Conservation (phyloP, 352 stramenopile genomes). For the Thalassiosira livingstoniorum region DNA sequence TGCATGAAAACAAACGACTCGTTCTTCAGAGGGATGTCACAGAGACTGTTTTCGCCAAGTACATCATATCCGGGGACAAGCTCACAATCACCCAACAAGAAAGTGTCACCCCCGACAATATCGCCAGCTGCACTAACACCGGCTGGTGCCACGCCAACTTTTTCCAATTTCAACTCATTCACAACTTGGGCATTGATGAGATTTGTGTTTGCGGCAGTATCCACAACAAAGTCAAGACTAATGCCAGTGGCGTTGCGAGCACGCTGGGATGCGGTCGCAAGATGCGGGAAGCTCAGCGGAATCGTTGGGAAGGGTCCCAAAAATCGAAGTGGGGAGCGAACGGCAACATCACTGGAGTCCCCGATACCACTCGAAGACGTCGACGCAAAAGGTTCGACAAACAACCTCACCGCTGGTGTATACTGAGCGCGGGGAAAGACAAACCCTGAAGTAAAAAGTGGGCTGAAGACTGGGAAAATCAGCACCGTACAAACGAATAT, state of each 20-base stretch:
- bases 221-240: slow-evolving; percentile 76
- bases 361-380: background rate
- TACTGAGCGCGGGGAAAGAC: too few species aligned
- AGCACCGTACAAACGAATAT: too few species aligned
- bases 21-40: slow-evolving; percentile 24
- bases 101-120: slow-evolving; percentile 72
- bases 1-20: slow-evolving; percentile 73
- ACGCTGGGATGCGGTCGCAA: slow-evolving; percentile 71
- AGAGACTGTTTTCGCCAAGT: background rate
- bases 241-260: slow-evolving; percentile 68
- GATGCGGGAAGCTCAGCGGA: slow-evolving; percentile 47
- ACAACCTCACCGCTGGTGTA: too few species aligned
- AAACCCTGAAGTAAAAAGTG: too few species aligned
- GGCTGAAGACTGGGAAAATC: too few species aligned
- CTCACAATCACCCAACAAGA: slow-evolving; percentile 71
- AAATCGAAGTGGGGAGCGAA: slow-evolving; percentile 65
- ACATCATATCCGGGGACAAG: slow-evolving; percentile 46
- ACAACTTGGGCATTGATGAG: slow-evolving; percentile 76
- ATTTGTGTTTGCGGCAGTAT: slow-evolving; percentile 82
- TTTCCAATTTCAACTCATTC: slow-evolving; percentile 63
- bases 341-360: background rate
- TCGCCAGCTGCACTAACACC: slow-evolving; percentile 60
- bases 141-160: slow-evolving; percentile 65
- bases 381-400: background rate
- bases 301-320: slow-evolving; percentile 66